Evolutionary conservation across 2,329 filamentous ascomycete species (phyloP).

Genomic region (Tolypocladium tropicale): DNA sequence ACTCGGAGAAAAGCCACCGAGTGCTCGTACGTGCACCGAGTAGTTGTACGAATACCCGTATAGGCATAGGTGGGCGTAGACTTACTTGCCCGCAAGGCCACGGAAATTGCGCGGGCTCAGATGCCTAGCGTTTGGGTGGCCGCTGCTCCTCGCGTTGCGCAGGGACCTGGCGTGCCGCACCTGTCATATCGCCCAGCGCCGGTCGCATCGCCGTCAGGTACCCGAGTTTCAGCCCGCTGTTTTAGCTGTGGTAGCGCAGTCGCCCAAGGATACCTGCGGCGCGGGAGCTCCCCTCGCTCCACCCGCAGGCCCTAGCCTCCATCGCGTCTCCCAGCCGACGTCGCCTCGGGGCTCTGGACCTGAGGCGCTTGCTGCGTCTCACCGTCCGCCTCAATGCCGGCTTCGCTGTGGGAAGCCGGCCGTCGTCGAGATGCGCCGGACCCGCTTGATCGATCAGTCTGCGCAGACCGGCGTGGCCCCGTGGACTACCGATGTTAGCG

Average conservation of each 20-base stretch:
- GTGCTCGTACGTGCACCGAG: too few species aligned
- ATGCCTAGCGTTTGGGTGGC: neutral
- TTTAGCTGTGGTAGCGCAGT: neutral
- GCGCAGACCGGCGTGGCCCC: neutral
- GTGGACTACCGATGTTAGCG: neutral
- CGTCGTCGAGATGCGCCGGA: neutral
- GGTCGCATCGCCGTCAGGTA: neutral
- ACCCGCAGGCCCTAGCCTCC: neutral
- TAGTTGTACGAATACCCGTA: too few species aligned
- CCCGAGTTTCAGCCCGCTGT: slow-evolving; percentile 1
- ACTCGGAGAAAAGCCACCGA: neutral
- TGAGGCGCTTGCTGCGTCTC: neutral
- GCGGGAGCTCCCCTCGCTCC: neutral
- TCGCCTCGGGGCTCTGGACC: too few species aligned
- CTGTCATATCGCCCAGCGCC: too few species aligned
- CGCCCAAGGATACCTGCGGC: neutral
- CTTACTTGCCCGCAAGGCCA: neutral
- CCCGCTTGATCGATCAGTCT: neutral
- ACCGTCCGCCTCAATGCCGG: neutral
- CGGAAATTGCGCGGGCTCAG: neutral
- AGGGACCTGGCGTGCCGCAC: neutral
- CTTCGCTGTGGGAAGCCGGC: neutral
- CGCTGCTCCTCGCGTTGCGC: neutral
- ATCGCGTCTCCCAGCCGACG: neutral
- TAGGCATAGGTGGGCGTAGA: too few species aligned